Evolutionary conservation across 2,329 filamentous ascomycete genomes (phyloP).

Genomic region (Aspergillus viridinutans): DNA sequence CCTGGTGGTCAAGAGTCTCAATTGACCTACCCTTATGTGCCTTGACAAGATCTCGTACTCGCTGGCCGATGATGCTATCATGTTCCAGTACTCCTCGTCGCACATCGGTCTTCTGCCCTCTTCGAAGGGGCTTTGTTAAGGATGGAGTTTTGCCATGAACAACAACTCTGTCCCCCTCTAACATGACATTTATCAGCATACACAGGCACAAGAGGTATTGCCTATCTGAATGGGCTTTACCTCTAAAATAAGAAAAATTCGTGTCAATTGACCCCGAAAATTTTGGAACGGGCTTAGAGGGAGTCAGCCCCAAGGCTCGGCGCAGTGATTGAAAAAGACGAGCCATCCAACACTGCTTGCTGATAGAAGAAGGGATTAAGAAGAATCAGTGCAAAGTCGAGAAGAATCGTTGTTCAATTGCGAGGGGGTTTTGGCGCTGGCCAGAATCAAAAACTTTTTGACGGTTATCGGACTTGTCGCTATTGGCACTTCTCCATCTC

Average conservation of each 20-base stretch:
- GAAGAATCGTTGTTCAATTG: background rate
- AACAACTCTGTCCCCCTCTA: conserved; percentile 44
- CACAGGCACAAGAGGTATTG: background rate
- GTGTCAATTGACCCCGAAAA: conserved; percentile 32
- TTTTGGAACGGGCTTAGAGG: conserved; percentile 12
- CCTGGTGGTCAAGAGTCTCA: background rate
- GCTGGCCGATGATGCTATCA: conserved; percentile 61
- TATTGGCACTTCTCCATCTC: background rate
- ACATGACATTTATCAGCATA: background rate
- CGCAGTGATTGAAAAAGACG: conserved; percentile 31
- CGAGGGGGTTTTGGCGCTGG: background rate
- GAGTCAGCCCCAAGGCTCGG: conserved; percentile 24
- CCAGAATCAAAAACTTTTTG: background rate
- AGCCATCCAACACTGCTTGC: conserved; percentile 25
- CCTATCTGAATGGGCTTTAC: conserved; percentile 16
- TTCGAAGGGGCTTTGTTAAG: conserved; percentile 41
- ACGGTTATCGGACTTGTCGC: background rate
- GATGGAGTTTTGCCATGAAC: conserved; percentile 36
- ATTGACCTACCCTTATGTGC: conserved; percentile 46
- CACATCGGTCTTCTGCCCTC: conserved; percentile 32
- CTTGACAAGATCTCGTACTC: conserved; percentile 55
- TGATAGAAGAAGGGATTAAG: background rate
- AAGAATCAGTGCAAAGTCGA: conserved; percentile 5
- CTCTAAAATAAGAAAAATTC: conserved; percentile 37
- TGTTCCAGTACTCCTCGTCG: conserved; percentile 38